Evolutionary conservation across 78 protist genomes (phyloP).

Genomic region (Cavenderia fasciculata): DNA sequence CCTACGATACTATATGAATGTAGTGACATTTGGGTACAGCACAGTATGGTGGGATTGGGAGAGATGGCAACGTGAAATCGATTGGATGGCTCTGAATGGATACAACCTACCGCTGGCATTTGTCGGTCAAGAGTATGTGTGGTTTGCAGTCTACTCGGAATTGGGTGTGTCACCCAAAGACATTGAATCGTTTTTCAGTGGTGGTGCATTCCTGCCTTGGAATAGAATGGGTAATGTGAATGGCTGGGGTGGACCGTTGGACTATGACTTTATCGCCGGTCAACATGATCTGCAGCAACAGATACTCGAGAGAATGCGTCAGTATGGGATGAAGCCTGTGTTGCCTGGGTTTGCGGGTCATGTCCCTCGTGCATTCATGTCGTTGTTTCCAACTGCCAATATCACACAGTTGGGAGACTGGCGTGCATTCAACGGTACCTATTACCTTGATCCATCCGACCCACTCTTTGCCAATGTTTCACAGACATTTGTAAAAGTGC

Average conservation of each 20-base stretch:
- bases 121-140: conserved; percentile 89
- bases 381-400: conserved; percentile 61
- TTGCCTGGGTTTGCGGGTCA: conserved; percentile 93
- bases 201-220: conserved; percentile 94
- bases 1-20: not conserved
- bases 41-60: conserved; percentile 85
- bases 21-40: conserved; percentile 10
- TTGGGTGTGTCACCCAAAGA: conserved; percentile 73
- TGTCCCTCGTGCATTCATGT: conserved; percentile 78
- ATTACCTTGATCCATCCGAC: conserved; percentile 75
- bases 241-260: conserved; percentile 87
- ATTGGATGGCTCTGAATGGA: conserved; percentile 93
- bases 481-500: conserved; percentile 17
- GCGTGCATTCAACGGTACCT: conserved; percentile 71
- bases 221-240: conserved; percentile 91
- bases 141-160: conserved; percentile 70
- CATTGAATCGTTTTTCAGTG: conserved; percentile 77
- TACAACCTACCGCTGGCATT: conserved; percentile 89
- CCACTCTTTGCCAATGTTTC: conserved; percentile 81
- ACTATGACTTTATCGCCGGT: conserved; percentile 50
- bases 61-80: conserved; percentile 89
- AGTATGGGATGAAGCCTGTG: conserved; percentile 86
- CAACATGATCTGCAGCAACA: conserved; percentile 70
- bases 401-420: conserved; percentile 66
- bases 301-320: conserved; percentile 81